Percentiles rank a stretch among this genome's conserved stretches.
phyloP scores from a whole-genome alignment of 2,329 filamentous ascomycete species.

The Aspergillus aculeatinus region DNA sequence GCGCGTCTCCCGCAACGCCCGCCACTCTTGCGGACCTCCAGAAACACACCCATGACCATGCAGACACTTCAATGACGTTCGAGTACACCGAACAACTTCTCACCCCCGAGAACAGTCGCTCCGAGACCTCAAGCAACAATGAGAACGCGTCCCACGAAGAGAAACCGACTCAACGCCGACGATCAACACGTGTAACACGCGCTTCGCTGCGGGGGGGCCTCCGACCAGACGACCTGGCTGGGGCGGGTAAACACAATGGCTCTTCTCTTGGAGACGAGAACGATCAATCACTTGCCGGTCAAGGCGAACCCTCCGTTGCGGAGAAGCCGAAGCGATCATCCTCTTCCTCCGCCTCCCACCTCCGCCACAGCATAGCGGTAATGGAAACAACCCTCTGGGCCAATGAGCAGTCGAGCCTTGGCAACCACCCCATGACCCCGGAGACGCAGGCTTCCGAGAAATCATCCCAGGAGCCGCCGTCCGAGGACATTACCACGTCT shows the following conservation, averaged over 20 bases:
- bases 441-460: conserved; percentile 36
- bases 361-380: conserved; percentile 43
- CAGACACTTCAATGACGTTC: conserved; percentile 33
- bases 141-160: conserved; percentile 38
- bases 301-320: conserved; percentile 41
- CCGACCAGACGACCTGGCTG: conserved; percentile 26
- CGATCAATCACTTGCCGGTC: conserved; percentile 29
- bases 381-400: conserved; percentile 38
- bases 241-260: conserved; percentile 23
- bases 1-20: conserved; percentile 35
- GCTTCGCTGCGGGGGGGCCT: conserved; percentile 36
- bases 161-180: conserved; percentile 31
- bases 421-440: conserved; percentile 30
- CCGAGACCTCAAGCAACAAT: conserved; percentile 44
- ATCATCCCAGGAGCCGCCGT: conserved; percentile 30
- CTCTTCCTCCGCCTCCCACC: conserved; percentile 26
- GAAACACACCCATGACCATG: conserved; percentile 26
- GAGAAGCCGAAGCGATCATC: conserved; percentile 34
- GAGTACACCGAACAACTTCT: conserved; percentile 42
- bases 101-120: conserved; percentile 45
- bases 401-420: conserved; percentile 22
- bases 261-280: conserved; percentile 26
- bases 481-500: conserved; percentile 25
- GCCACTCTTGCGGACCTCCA: conserved; percentile 28
- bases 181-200: conserved; percentile 43